Base-by-base conservation (phyloP, 805 yeast species). In the Candida boidinii region DNA sequence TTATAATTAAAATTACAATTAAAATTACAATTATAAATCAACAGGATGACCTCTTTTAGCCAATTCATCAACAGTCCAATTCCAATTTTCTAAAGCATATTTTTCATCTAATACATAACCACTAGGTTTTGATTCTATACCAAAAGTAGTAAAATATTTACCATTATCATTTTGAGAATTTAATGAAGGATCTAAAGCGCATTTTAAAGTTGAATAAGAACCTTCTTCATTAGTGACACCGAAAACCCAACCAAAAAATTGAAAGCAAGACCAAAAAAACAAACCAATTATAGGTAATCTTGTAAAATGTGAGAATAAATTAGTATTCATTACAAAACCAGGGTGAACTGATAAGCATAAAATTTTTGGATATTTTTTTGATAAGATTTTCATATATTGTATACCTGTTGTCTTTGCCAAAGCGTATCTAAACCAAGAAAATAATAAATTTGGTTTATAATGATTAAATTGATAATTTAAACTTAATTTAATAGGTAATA, bases 241-340 rank as follows among this genome's bases (percentile, higher is more conserved):
- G 41, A 80, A 70, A 28, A 80, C 53, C 43, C 58, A 72, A 1
- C 83, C 84, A 47, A 83, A 75, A 7, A 79, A 48, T 48, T 81
- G 84, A 51, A 83, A 81, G 8, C 73, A 53, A 25, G 79, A 55
- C 85, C 88, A 77, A 43, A 81, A 81, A 23, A 79, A 45, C 1
- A 75, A 65, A 1, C 95, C 95, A n/a, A 85, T 65, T 4, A 84
- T 59, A 0, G 94, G 94, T 12, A 80, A 59, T 35, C 85, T 59
- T 2, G 90, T 82, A 77, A 87, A 80, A 50, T 80, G 82, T 29
- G 79, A 64, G 50, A 80, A 81, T 29, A 80, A 53, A 43, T 79
- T 79, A 2, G 95, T 78, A 45, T 77, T 76, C 82, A 85, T 78
- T n/a, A 83, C 84, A 42, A 83, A 68, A 1, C 95, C 95, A 0